Evolutionary conservation across 805 yeast species (phyloP), one percentile per base, ranked within the genome.

Genomic region (Hanseniaspora vineae): DNA sequence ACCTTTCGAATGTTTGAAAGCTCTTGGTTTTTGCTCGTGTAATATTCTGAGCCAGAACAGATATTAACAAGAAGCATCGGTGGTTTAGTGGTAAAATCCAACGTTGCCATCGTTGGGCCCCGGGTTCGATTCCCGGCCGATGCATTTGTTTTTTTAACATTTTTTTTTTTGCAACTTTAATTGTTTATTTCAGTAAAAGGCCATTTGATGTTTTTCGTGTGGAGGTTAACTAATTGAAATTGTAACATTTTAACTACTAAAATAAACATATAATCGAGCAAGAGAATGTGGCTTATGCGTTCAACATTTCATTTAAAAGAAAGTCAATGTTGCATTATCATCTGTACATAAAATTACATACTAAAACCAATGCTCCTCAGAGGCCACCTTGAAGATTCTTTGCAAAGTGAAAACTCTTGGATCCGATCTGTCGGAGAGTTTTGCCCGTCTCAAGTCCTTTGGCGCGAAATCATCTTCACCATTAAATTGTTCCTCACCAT

Each of bases 61-160:
- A n/a, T n/a, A n/a, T n/a, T n/a, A 23, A 4, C 8, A 23, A 23
- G 6, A 13, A 51, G 63, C 63, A 59, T 58, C 57, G 56, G 61
- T 59, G 63, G 64, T 59, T 59, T 59, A 59, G 61, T 59, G 64
- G 64, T 59, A 59, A 59, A 59, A 59, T 59, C 59, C 62, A 59
- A 55, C 64, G 61, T 59, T 59, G 64, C 64, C 64, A 59, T 59
- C 61, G 64, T 55, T 59, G 64, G 59, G 64, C 64, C 61, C 64
- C 64, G 58, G 64, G 64, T 59, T 59, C 64, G 64, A 59, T 58
- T 58, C 64, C 62, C 60, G 64, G 62, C 50, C 50, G 47, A 47
- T 47, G 50, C 50, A 47, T 20, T 44, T 47, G 43, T 17, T 47
- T 44, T 46, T 39, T 37, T 37, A 17, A 4, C n/a, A 10, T 37